Base-by-base conservation (phyloP, 495 filamentous ascomycete genomes). In the Penicillium tannophilum region DNA sequence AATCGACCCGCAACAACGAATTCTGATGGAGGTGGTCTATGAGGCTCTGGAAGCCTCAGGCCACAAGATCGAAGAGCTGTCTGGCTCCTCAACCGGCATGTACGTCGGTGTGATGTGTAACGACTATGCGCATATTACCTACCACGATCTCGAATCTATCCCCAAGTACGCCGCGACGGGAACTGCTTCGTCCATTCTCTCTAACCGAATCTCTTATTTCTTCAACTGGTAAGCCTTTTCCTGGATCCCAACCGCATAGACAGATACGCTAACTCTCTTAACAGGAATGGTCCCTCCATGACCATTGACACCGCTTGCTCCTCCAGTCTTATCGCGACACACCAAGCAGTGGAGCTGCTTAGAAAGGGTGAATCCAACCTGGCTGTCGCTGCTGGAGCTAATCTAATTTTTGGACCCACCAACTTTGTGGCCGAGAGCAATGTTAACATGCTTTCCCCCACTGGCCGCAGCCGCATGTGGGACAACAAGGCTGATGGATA, bases 11-110 rank as follows among this genome's bases (percentile, higher is more conserved):
- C 75, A 79, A 44, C 74, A 77, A 12, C 23, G 24, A 28, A 31
- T 49, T 2, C 70, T 85, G 20, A 68, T 83, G n/a, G 86, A 63
- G 66, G 26, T 70, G 2, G 77, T 80, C 10, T 87, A 83, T 39
- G 81, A 86, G 56, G 76, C 76, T 0, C 65, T 88, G 2, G 83
- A 86, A 54, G 75, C 45, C 14, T 46, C n/a, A 2, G 36, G 45
- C 5, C 47, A 51, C 9, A 43, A 35, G 9, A 20, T 61, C 6
- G 44, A 56, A 23, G 26, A 36, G 7, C 35, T 49, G 3, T 12
- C 11, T 51, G 58, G 58, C n/a, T 51, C 47, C 16, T 4, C 24
- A 14, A 55, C 58, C 26, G 20, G 36, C 35, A 67, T 53, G 57
- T 68, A 26, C 50, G 67, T 26, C 58, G 79, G 39, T 61, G 78